Percentiles rank a stretch among this genome's conserved stretches.
Evolutionary conservation across 257 asterid species (phyloP).

Genomic region (Solanum pinnatisectum): DNA sequence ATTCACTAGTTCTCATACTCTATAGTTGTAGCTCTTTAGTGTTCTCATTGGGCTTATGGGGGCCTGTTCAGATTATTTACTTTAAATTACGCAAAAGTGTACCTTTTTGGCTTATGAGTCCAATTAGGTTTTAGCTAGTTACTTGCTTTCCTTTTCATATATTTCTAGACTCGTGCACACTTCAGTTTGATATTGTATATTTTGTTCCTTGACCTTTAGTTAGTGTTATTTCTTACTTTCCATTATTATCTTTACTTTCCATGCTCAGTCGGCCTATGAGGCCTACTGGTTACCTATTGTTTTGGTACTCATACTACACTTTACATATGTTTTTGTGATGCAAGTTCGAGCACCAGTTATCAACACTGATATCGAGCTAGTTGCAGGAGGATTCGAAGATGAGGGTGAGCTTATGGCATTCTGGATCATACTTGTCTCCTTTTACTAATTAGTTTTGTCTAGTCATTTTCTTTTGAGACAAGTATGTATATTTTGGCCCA

Average conservation of each 20-base stretch:
- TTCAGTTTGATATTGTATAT: not conserved
- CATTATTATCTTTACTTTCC: not conserved
- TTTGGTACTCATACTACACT: not conserved
- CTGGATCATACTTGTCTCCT: too few relatives aligned
- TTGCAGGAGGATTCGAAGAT: too few relatives aligned
- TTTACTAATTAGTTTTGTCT: too few relatives aligned
- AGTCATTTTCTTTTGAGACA: too few relatives aligned
- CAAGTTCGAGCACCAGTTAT: too few relatives aligned
- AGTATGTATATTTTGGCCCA: too few relatives aligned
- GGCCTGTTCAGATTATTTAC: not conserved
- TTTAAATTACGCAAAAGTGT: not conserved
- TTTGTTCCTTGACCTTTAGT: not conserved
- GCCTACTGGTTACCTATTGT: not conserved
- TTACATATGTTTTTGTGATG: too few relatives aligned
- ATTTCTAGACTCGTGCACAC: not conserved
- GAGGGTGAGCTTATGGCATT: too few relatives aligned
- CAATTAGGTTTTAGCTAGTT: not conserved
- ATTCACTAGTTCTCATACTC: not conserved
- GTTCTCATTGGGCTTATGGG: not conserved
- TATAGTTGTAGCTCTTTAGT: not conserved
- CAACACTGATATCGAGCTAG: too few relatives aligned
- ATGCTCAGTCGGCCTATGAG: not conserved
- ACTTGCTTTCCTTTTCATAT: not conserved
- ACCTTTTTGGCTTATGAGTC: not conserved
- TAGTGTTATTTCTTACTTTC: too few relatives aligned